phyloP scores from a whole-genome alignment of 2,329 filamentous ascomycete genomes.

The Penicillium sp. region DNA sequence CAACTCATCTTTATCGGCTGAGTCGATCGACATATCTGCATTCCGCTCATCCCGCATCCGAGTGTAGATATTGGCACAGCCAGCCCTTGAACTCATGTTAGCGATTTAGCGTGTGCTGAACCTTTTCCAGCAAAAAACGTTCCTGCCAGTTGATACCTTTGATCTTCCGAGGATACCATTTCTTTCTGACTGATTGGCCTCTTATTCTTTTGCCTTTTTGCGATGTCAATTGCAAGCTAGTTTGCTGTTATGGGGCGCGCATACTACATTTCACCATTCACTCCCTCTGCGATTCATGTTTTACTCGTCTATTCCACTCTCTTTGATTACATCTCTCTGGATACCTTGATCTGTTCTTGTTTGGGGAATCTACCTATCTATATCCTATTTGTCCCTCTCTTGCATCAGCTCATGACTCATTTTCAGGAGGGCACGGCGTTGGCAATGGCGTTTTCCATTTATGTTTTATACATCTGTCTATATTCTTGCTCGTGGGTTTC shows the following conservation, averaged over 20 bases:
- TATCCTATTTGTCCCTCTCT: constrained; percentile 17
- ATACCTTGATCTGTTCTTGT: neutral
- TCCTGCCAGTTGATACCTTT: constrained; percentile 11
- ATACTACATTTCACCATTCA: constrained; percentile 1
- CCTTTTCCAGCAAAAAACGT: constrained; percentile 17
- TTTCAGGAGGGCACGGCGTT: constrained; percentile 26
- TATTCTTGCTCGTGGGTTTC: constrained; percentile 1
- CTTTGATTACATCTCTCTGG: constrained; percentile 8
- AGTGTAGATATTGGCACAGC: constrained; percentile 9
- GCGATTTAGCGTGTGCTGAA: constrained; percentile 26
- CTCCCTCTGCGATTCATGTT: neutral
- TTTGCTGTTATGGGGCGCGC: neutral
- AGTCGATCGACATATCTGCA: constrained; percentile 38
- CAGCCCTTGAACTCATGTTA: constrained; percentile 9
- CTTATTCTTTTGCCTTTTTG: neutral
- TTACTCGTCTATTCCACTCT: constrained; percentile 7
- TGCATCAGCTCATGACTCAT: constrained; percentile 20
- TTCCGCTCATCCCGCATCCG: constrained; percentile 33
- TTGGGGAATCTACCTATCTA: constrained; percentile 8
- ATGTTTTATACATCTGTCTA: neutral
- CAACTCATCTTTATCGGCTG: constrained; percentile 33
- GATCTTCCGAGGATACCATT: constrained; percentile 12
- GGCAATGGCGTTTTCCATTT: constrained; percentile 11
- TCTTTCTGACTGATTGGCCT: constrained; percentile 8
- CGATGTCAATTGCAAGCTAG: constrained; percentile 5